Evolutionary conservation across 2,329 filamentous ascomycete genomes (phyloP), one percentile per base, ranked within the genome.

Genomic region (Sporothrix variecibatus): DNA sequence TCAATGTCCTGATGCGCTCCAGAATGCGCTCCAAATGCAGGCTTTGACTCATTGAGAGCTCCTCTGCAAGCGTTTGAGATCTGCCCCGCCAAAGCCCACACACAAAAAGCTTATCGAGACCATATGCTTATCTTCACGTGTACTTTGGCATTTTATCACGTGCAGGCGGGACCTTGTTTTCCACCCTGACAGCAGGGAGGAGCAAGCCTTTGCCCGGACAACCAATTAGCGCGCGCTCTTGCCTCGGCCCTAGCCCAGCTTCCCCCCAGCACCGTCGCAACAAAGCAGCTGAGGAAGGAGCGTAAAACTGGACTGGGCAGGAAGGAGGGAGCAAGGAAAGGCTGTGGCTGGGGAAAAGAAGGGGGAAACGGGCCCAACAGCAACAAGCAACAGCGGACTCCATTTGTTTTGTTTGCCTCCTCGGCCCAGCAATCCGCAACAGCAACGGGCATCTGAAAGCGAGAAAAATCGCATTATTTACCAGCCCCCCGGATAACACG

Each of bases 131-230:
- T 72, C 60, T 2, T 5, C 58, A 72, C 58, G 49, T 51, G 58
- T 15, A 28, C 2, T n/a, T 3, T 4, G 2, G 38, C 4, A 17
- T 0, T 46, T 0, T 20, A 56, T 74, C 73, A 74, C 73, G 73
- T 74, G 73, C 3, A 72, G 11, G 7, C 56, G 5, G 15, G 6
- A n/a, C 4, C 28, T 60, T n/a, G 28, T 31, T 60, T 60, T 60
- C 56, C 56, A 40, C 17, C 31, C 58, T 38, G 28, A 65, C 20
- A 20, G 38, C 20, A 12, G 7, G 7, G 49, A 23, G 15, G 34
- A 26, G 60, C 60, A 3, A 43, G 38, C 38, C n/a, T 71, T 73
- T 76, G 73, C 49, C 75, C 70, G 71, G 75, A 67, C 75, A 76
- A 76, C 75, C 74, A 76, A 73, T 74, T 62, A 67, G 56, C 72